These are phyloP conservation scores for Aspergillus flavus DNA, from an alignment of 2,329 filamentous ascomycete species.

Conservation along the genomic window DNA sequence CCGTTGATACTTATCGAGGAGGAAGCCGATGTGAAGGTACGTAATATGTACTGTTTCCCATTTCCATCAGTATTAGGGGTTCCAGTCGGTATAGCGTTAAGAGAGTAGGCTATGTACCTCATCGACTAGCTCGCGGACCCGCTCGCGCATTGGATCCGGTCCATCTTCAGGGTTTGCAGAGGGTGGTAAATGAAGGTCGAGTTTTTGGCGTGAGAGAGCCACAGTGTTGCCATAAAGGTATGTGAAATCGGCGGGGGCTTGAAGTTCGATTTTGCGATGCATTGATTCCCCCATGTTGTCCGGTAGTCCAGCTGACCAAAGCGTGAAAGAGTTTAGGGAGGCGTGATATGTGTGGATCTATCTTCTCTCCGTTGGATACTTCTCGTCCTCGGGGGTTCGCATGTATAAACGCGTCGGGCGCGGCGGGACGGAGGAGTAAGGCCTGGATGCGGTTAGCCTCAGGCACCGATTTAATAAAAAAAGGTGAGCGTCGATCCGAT, in stretches of 20 bases:
- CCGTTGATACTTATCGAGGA: conserved; percentile 53
- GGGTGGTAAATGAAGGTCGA: conserved; percentile 52
- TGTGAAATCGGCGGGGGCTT: conserved; percentile 52
- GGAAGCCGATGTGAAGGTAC: conserved; percentile 48
- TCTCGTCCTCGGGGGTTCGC: background rate
- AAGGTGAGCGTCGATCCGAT: conserved; percentile 11
- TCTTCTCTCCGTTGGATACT: background rate
- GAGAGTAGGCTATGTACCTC: conserved; percentile 29
- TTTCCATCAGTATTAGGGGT: conserved; percentile 5
- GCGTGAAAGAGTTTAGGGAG: background rate
- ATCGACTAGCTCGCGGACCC: conserved; percentile 45
- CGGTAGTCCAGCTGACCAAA: background rate
- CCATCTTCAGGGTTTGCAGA: conserved; percentile 42
- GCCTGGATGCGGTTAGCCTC: conserved; percentile 8
- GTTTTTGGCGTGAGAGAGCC: conserved; percentile 48
- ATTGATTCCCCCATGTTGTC: conserved; percentile 7
- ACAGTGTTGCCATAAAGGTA: conserved; percentile 52
- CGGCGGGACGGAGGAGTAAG: background rate
- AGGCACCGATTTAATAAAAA: conserved; percentile 10
- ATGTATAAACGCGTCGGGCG: conserved; percentile 8
- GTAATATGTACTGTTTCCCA: conserved; percentile 43
- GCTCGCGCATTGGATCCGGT: conserved; percentile 48
- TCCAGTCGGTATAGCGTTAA: background rate
- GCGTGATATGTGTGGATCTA: background rate
- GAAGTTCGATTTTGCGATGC: conserved; percentile 55